Evolutionary conservation across 2,329 filamentous ascomycete species (phyloP).

Genomic region (Neophaeococcomyces aloes): DNA sequence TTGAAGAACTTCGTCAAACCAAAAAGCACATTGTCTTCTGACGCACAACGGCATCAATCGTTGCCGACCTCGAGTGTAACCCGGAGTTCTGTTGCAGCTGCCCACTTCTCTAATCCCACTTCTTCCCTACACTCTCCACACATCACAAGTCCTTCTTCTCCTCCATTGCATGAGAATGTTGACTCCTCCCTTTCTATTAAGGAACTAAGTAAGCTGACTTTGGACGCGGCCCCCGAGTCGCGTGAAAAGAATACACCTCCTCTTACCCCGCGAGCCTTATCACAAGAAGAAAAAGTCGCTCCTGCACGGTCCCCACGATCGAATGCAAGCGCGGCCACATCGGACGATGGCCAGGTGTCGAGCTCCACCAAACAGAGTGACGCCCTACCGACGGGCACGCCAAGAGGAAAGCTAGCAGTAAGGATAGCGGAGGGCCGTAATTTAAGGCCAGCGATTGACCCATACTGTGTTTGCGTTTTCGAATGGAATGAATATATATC

Average conservation of each 20-base stretch:
- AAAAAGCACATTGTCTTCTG: constrained; percentile 26
- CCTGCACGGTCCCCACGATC: constrained; percentile 17
- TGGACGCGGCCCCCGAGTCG: constrained; percentile 51
- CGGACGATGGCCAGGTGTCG: constrained; percentile 12
- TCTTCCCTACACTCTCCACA: constrained; percentile 42
- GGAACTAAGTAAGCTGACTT: constrained; percentile 63
- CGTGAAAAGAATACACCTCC: constrained; percentile 79
- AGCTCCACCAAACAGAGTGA: constrained; percentile 23
- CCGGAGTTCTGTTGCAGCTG: constrained; percentile 54
- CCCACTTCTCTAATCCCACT: constrained; percentile 59
- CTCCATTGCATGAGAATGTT: constrained; percentile 33
- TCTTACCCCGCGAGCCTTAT: constrained; percentile 80
- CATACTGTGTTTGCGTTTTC: constrained; percentile 93
- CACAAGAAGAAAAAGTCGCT: constrained; percentile 44
- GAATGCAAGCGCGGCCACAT: constrained; percentile 20
- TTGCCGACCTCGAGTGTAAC: constrained; percentile 55
- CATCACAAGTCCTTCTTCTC: constrained; percentile 40
- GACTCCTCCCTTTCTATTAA: constrained; percentile 34
- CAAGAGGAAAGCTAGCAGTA: constrained; percentile 81
- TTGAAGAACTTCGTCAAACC: constrained; percentile 37
- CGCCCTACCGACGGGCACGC: constrained; percentile 55
- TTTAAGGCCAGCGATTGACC: constrained; percentile 70
- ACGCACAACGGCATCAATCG: constrained; percentile 36
- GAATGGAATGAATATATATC: constrained; percentile 96
- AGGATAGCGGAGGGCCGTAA: constrained; percentile 79